Evolutionary conservation across 371 early-diverging fungal species (phyloP).

Genomic region (Syncephalastrum racemosum): DNA sequence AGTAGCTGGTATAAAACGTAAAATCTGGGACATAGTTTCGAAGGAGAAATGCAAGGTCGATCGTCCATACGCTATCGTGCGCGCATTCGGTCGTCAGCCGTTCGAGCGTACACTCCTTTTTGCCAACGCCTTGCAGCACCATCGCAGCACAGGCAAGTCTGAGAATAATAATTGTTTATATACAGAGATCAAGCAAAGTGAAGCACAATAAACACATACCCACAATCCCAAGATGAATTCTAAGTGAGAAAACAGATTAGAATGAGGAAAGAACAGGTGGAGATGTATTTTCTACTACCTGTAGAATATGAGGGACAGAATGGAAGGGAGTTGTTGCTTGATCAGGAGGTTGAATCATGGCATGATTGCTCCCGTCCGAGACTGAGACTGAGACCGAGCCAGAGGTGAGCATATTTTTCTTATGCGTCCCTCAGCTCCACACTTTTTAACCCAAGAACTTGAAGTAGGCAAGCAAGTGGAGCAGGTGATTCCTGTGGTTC

Average conservation of each 20-base stretch:
- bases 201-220: conserved; percentile 25
- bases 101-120: conserved; percentile 34
- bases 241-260: conserved; percentile 2
- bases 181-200: conserved; percentile 8
- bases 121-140: conserved; percentile 64
- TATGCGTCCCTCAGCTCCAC: no score
- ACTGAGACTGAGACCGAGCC: no score
- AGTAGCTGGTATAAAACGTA: conserved; percentile 83
- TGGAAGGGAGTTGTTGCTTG: no score
- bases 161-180: conserved; percentile 63
- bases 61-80: conserved; percentile 84
- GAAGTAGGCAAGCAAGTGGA: no score
- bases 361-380: no score
- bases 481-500: no score
- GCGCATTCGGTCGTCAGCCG: conserved; percentile 45
- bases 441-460: no score
- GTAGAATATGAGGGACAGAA: conserved; percentile 24
- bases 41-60: conserved; percentile 80
- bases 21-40: conserved; percentile 73
- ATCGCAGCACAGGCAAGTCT: conserved; percentile 85
- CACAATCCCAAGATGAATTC: conserved; percentile 78
- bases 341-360: no score
- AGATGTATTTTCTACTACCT: conserved; percentile 8
- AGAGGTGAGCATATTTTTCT: no score
- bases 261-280: neutral